Conservation (phyloP, 768 basidiomycete genomes). For the Rhodotorula paludigena region DNA sequence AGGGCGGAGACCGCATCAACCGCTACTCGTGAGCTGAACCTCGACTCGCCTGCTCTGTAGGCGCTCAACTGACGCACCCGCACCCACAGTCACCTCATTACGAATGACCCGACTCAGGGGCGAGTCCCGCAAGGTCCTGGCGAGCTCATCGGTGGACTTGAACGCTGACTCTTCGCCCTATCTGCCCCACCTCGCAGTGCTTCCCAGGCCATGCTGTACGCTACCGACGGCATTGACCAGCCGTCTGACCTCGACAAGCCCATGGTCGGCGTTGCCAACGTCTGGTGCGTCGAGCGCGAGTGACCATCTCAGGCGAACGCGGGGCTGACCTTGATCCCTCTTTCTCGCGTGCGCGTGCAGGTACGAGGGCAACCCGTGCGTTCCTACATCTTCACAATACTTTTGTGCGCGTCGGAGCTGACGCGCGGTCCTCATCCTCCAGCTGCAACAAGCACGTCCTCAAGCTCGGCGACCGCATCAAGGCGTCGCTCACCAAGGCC, state of each 20-base stretch:
- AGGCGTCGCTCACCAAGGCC: constrained; percentile 65
- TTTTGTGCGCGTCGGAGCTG: background rate
- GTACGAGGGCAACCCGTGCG: constrained; percentile 99
- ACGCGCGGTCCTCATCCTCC: background rate
- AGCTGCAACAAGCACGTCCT: constrained; percentile 95
- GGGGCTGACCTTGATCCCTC: background rate
- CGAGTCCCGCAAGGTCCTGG: background rate
- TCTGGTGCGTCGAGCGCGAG: constrained; percentile 63
- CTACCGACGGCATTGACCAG: constrained; percentile 79
- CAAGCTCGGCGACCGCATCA: constrained; percentile 78
- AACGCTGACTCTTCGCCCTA: background rate
- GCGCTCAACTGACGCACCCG: background rate
- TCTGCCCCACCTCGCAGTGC: background rate
- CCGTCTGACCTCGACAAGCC: constrained; percentile 88
- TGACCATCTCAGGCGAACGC: background rate
- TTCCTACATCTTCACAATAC: background rate
- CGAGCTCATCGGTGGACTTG: background rate
- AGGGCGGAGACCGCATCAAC: background rate
- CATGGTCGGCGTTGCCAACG: constrained; percentile 94
- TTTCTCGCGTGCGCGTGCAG: constrained; percentile 48
- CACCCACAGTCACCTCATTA: background rate
- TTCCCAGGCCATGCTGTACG: constrained; percentile 89
- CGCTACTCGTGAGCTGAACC: background rate
- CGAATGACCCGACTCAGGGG: background rate
- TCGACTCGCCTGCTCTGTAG: background rate